phyloP scores from a whole-genome alignment of 345 rosid genomes.

The Combretum micranthum region DNA sequence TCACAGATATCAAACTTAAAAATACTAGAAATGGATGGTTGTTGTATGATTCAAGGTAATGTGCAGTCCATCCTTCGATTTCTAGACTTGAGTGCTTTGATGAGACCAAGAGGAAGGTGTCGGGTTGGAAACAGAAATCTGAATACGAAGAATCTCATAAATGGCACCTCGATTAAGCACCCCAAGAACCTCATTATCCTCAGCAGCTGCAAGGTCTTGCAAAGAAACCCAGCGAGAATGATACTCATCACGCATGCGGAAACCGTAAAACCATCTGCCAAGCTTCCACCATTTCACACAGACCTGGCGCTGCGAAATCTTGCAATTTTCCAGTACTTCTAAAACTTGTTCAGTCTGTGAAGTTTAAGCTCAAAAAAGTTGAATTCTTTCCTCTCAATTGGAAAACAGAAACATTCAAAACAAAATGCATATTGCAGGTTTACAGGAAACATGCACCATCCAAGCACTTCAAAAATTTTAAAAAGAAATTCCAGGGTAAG shows the following conservation, averaged over 20 bases:
- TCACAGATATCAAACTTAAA: no score
- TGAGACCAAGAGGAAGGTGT: slow-evolving; percentile 24
- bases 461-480: no score
- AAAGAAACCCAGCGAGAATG: not conserved
- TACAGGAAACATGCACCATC: no score
- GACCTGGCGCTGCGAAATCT: slow-evolving; percentile 44
- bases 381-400: not conserved
- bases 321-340: slow-evolving; percentile 32
- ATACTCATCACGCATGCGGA: not conserved
- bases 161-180: slow-evolving; percentile 61
- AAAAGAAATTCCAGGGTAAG: no score
- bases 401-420: not conserved
- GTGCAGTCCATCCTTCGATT: not conserved
- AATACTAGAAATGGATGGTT: no score
- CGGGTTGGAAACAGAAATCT: slow-evolving; percentile 32
- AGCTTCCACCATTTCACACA: slow-evolving; percentile 67
- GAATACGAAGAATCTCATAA: slow-evolving; percentile 59
- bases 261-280: slow-evolving; percentile 54
- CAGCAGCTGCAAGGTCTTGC: slow-evolving; percentile 3
- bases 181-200: slow-evolving; percentile 39
- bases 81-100: not conserved
- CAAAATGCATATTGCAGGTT: no score
- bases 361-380: not conserved
- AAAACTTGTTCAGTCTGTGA: slow-evolving; percentile 26
- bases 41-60: no score